These are phyloP conservation scores for Tulasnella sp. DNA, from an alignment of 768 basidiomycete genomes.

Conservation along the genomic window DNA sequence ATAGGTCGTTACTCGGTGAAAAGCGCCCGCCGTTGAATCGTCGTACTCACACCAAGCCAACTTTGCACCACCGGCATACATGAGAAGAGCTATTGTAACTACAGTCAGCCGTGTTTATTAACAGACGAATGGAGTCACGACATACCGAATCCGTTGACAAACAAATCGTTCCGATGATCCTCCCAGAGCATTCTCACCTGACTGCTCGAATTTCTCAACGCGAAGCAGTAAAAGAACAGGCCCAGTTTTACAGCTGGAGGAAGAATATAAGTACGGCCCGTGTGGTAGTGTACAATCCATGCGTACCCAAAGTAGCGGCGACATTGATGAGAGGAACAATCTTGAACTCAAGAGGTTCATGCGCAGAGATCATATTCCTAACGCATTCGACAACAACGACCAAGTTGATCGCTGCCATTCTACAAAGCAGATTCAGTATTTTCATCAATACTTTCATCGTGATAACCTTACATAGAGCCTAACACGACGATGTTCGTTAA, in stretches of 20 bases:
- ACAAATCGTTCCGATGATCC: slow-evolving; percentile 91
- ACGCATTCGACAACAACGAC: slow-evolving; percentile 85
- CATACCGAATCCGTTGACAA: slow-evolving; percentile 69
- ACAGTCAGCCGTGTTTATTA: background rate
- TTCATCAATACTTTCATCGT: background rate
- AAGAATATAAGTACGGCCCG: background rate
- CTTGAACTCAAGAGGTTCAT: slow-evolving; percentile 54
- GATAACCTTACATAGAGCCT: slow-evolving; percentile 43
- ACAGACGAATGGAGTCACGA: slow-evolving; percentile 3
- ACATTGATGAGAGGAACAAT: slow-evolving; percentile 80
- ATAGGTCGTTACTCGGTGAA: slow-evolving; percentile 7
- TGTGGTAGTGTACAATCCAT: background rate
- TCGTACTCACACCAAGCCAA: slow-evolving; percentile 62
- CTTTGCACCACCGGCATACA: slow-evolving; percentile 76
- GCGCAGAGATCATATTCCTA: slow-evolving; percentile 56
- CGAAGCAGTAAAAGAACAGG: slow-evolving; percentile 80
- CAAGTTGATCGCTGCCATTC: slow-evolving; percentile 88
- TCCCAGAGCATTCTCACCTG: slow-evolving; percentile 96
- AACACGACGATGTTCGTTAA: background rate
- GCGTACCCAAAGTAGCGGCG: slow-evolving; percentile 63
- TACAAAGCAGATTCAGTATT: slow-evolving; percentile 27
- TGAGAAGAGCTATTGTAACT: slow-evolving; percentile 53
- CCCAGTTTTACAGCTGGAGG: slow-evolving; percentile 66
- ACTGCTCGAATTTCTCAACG: slow-evolving; percentile 70
- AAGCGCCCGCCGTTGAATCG: slow-evolving; percentile 30